A percentile compares a stretch with the other conserved stretches of the same genome.
phyloP scores from a whole-genome alignment of 1,284 basidiomycete species.

The Schizophyllum commune region DNA sequence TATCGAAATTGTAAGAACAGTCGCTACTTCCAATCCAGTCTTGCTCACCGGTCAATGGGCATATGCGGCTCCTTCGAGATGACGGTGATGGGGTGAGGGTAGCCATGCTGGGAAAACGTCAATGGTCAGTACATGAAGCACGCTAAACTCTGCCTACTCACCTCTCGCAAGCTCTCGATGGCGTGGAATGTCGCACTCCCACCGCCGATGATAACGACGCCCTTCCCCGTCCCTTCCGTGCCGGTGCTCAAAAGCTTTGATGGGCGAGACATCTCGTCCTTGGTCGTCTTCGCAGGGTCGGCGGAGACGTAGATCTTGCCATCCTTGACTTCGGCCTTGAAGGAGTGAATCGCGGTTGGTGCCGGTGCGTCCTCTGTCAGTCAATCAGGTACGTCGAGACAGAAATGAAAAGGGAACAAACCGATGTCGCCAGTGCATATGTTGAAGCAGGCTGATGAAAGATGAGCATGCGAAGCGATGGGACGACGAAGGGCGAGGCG shows the following conservation, averaged over 20 bases:
- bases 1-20: conserved; percentile 19
- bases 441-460: conserved; percentile 75
- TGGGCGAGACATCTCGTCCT: conserved; percentile 58
- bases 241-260: conserved; percentile 42
- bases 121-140: neutral
- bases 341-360: conserved; percentile 77
- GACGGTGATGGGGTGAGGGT: conserved; percentile 70
- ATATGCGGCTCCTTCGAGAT: conserved; percentile 74
- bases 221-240: conserved; percentile 36
- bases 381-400: conserved; percentile 2
- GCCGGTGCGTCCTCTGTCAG: conserved; percentile 83
- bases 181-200: conserved; percentile 78
- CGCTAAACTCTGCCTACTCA: conserved; percentile 19
- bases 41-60: conserved; percentile 75
- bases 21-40: neutral
- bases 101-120: conserved; percentile 53
- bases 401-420: conserved; percentile 19
- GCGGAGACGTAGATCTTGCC: conserved; percentile 82
- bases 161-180: conserved; percentile 81
- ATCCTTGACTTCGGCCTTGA: conserved; percentile 63
- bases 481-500: conserved; percentile 11
- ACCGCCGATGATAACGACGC: conserved; percentile 84
- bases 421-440: conserved; percentile 75
- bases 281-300: conserved; percentile 57
- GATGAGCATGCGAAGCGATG: neutral